Percentiles rank a stretch among this genome's conserved stretches.
phyloP scores from a whole-genome alignment of 2,329 filamentous ascomycete species.

The Aureobasidium sp. region DNA sequence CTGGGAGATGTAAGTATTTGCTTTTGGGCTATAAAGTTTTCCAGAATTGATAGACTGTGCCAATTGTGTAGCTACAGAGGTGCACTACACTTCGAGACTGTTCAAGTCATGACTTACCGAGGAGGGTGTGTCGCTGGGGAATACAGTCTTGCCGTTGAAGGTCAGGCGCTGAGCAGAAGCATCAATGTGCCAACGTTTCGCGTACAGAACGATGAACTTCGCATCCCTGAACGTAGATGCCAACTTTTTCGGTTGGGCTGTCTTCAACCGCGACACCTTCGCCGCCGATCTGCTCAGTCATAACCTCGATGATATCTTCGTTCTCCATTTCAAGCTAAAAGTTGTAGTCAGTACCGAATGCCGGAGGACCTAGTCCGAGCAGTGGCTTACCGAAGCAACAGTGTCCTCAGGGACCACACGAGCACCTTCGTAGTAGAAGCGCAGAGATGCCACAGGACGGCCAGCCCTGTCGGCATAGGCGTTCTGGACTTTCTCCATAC shows the following conservation, averaged over 20 bases:
- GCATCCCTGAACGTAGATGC: background rate
- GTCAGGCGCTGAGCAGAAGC: background rate
- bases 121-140: background rate
- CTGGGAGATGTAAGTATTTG: background rate
- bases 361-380: background rate
- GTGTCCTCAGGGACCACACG: background rate
- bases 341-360: background rate
- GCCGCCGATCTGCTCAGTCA: conserved; percentile 10
- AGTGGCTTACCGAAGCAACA: background rate
- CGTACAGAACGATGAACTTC: background rate
- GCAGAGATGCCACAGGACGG: background rate
- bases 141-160: background rate
- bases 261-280: background rate
- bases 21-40: background rate
- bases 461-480: background rate
- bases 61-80: background rate
- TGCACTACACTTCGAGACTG: background rate
- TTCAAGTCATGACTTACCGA: background rate
- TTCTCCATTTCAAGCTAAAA: conserved; percentile 2
- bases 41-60: background rate
- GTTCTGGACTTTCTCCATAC: conserved; percentile 3
- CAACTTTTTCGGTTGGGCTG: background rate
- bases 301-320: conserved; percentile 8
- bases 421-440: background rate
- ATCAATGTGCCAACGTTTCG: background rate